A percentile compares a stretch with the other conserved stretches of the same genome.
Evolutionary conservation across 129 eudicot genomes (phyloP).

Genomic region (Helianthus annuus): DNA sequence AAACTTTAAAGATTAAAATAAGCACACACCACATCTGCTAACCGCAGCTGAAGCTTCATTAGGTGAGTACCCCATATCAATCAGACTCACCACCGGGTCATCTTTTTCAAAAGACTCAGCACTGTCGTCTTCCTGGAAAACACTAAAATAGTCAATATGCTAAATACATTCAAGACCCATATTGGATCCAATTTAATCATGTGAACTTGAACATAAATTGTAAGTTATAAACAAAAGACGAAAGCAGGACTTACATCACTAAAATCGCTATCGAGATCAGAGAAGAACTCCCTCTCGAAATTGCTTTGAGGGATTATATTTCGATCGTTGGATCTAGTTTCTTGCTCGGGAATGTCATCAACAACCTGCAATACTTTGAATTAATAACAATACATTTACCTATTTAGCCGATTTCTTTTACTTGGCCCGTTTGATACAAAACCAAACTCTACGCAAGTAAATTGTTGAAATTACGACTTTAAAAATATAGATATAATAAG

Average conservation of each 20-base stretch:
- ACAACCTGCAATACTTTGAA: constrained; percentile 25
- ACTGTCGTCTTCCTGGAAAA: constrained; percentile 36
- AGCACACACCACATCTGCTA: constrained; percentile 39
- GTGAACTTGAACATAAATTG: neutral
- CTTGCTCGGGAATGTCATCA: constrained; percentile 18
- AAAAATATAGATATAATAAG: neutral
- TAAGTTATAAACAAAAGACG: neutral
- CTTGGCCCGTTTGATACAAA: neutral
- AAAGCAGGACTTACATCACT: constrained; percentile 32
- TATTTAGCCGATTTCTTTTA: neutral
- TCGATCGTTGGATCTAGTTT: constrained; percentile 15
- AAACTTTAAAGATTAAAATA: neutral
- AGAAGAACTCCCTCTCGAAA: neutral
- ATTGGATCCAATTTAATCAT: neutral
- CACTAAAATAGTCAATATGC: neutral
- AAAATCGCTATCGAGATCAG: constrained; percentile 19
- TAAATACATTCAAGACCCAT: neutral
- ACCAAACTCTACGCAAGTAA: neutral
- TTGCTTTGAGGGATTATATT: constrained; percentile 2
- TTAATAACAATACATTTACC: constrained; percentile 14
- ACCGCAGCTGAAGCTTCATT: constrained; percentile 44
- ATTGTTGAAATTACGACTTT: neutral
- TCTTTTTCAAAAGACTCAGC: constrained; percentile 19
- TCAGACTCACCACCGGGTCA: constrained; percentile 25
- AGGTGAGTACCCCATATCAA: constrained; percentile 40